Percentiles rank a stretch among this genome's conserved stretches.
Evolutionary conservation across 352 stramenopile species (phyloP).

Genomic region (Saprolegnia parasitica): DNA sequence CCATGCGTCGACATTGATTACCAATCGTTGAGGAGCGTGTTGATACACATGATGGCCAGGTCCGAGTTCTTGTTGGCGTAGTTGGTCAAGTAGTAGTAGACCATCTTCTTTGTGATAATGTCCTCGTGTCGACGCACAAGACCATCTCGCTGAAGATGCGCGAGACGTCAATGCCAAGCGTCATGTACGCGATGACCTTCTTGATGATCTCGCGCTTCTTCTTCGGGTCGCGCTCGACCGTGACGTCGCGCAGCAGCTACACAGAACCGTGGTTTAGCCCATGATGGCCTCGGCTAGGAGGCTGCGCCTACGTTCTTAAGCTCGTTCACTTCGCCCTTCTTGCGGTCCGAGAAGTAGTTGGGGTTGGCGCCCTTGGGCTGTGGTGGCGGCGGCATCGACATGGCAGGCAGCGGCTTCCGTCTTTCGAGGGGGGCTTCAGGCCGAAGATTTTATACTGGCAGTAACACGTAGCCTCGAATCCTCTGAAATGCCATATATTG

Average conservation of each 20-base stretch:
- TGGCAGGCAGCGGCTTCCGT: slow-evolving; percentile 14
- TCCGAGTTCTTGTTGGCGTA: slow-evolving; percentile 98
- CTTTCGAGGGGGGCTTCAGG: slow-evolving; percentile 6
- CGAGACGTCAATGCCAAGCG: slow-evolving; percentile 98
- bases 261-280: slow-evolving; percentile 10
- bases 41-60: slow-evolving; percentile 99
- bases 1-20: slow-evolving; percentile 31
- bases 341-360: slow-evolving; percentile 88
- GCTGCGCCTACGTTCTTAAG: slow-evolving; percentile 85
- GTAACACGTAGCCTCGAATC: slow-evolving; percentile 6
- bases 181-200: slow-evolving; percentile 99
- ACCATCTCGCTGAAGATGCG: slow-evolving; percentile 99
- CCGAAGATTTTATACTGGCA: slow-evolving; percentile 28
- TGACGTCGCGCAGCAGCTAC: slow-evolving; percentile 94
- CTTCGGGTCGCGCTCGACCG: slow-evolving; percentile 95
- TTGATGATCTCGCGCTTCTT: slow-evolving; percentile 99
- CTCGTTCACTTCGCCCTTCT: slow-evolving; percentile 95
- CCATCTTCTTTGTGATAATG: slow-evolving; percentile 99
- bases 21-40: slow-evolving; percentile 99
- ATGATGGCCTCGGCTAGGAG: slow-evolving; percentile 1
- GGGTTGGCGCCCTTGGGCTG: slow-evolving; percentile 41
- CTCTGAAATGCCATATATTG: slow-evolving; percentile 3
- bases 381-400: slow-evolving; percentile 28
- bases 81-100: slow-evolving; percentile 99
- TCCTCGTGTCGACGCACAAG: slow-evolving; percentile 94